Base-by-base conservation (phyloP, 2,329 filamentous ascomycete species). In the Nemania bipapillata region DNA sequence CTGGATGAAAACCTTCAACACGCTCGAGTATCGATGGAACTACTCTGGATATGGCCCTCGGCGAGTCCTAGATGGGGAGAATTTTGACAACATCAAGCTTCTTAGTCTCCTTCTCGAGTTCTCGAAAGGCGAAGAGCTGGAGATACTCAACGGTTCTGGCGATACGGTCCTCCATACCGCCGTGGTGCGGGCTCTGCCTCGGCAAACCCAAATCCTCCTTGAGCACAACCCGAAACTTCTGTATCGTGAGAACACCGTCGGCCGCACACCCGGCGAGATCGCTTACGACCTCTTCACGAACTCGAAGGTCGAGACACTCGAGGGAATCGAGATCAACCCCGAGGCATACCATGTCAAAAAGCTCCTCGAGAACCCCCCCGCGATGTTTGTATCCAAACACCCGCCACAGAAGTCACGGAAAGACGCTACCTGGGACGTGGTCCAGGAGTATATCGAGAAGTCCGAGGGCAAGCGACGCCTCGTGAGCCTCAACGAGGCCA, bases 241-340 rank as follows among this genome's bases (percentile, higher is more conserved):
- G 0, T 85, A 87, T 72, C 86, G 89, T 24, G 93, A 96, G 77
- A 94, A 94, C 72, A 88, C 91, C 0, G 91, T 91, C 0, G 93
- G 93, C 1, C 85, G 87, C 17, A 96, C 91, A 0, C 90, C 92
- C 0, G 83, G 86, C 30, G 92, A 96, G 73, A 80, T 92, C 56
- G 88, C 90, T 0, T 82, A 87, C 58, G 89, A 91, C 60, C 78
- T 79, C 1, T 84, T 85, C 68, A 80, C 86, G 2, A 78, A 80
- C 7, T 74, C 76, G 7, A 79, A 79, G 50, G 78, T 84, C n/a
- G 56, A 66, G 35, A 70, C 71, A 20, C 77, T 76, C 8, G 32
- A 71, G 0, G 28, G 63, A 7, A 22, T 72, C 28, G 37, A 28
- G 3, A 5, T 70, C 11, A 4, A 47, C 4, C 1, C 3, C n/a